Evolutionary conservation across 1,284 basidiomycete species (phyloP), one percentile per base, ranked within the genome.

Genomic region (Fomitiporia mediterranea): DNA sequence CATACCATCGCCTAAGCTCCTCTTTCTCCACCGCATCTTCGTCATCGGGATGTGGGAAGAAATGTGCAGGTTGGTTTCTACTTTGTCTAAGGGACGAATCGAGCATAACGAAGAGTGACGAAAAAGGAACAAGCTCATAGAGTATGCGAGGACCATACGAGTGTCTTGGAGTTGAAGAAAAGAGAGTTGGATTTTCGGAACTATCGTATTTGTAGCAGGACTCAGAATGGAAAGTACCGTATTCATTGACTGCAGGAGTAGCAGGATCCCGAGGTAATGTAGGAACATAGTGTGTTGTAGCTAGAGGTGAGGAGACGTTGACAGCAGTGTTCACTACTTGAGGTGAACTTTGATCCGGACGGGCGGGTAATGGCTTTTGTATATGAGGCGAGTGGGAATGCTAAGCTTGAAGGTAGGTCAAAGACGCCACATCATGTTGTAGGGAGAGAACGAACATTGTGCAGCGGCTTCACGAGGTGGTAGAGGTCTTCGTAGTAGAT

Each of bases 401-500:
- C 58, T 51, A 38, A 55, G 54, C 40, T 15, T 11, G 2, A 30
- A 59, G n/a, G 27, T n/a, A 19, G 13, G 49, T 25, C n/a, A n/a
- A n/a, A n/a, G n/a, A n/a, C n/a, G n/a, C n/a, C n/a, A 28, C 13
- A 56, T 3, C 11, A 11, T 25, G 28, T 15, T 17, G 27, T 8
- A 9, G 52, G 44, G 2, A 47, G 23, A 21, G 30, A 28, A 63
- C 66, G 37, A 50, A 71, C 71, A 5, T 69, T 60, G 55, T 75
- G 74, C 0, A 75, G 62, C 1, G 73, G 70, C 35, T 63, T 64
- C 19, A 84, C 74, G 2, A 81, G 68, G 43, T 73, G 72, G 59
- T 82, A 83, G 1, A 83, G 67, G 61, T 84, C 82, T 58, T 82
- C 77, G 57, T 80, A 82, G 57, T 81, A 81, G 19, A 83, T 81